Conservation (phyloP, 2,329 filamentous ascomycete species). For the Epichloe coenophiala region DNA sequence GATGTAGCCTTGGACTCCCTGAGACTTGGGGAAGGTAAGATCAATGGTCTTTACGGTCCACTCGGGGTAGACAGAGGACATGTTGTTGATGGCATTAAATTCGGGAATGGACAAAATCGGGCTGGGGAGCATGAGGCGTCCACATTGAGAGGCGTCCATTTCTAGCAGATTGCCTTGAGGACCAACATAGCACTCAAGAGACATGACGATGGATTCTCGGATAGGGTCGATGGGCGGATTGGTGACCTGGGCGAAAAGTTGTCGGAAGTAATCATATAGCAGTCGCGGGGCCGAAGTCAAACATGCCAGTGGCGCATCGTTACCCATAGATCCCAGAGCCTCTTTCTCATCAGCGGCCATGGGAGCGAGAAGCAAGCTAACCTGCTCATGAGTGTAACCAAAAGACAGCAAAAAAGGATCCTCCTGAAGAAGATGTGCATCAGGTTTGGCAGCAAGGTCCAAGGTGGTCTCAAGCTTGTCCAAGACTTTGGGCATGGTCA, state of each 20-base stretch:
- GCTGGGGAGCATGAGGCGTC: conserved; percentile 71
- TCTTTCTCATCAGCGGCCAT: conserved; percentile 98
- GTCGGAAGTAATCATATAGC: conserved; percentile 91
- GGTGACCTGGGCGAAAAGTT: conserved; percentile 94
- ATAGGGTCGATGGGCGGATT: conserved; percentile 97
- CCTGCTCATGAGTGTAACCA: conserved; percentile 90
- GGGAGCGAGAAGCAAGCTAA: conserved; percentile 78
- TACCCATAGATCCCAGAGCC: conserved; percentile 93
- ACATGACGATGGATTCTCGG: conserved; percentile 96
- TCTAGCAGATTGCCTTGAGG: conserved; percentile 90
- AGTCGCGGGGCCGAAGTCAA: conserved; percentile 80
- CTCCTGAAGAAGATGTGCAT: conserved; percentile 61
- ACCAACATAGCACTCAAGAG: conserved; percentile 87
- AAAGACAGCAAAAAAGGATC: conserved; percentile 77
- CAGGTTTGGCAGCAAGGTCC: conserved; percentile 54
- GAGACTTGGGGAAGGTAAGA: conserved; percentile 79
- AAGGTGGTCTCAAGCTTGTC: conserved; percentile 45
- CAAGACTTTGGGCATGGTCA: conserved; percentile 66
- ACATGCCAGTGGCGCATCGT: conserved; percentile 86
- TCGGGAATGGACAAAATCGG: conserved; percentile 82
- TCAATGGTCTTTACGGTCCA: conserved; percentile 90
- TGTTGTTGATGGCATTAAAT: conserved; percentile 76
- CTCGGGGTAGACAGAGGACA: conserved; percentile 54
- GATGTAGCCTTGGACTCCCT: conserved; percentile 73
- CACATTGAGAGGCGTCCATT: conserved; percentile 84